phyloP scores from a whole-genome alignment of 257 asterid species.

The Fraxinus pennsylvanica region DNA sequence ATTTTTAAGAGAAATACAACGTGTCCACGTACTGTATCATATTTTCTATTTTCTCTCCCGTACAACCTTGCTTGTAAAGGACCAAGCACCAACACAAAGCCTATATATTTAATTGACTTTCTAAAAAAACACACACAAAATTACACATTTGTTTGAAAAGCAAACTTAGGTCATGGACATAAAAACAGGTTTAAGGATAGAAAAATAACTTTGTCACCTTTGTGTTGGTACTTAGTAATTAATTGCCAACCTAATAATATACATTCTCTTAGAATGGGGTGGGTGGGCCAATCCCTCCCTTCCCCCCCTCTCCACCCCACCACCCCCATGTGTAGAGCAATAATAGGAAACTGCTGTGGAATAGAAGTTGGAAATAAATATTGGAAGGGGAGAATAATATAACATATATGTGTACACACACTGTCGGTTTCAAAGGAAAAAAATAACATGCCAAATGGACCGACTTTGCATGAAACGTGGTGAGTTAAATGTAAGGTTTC shows the following conservation, averaged over 20 bases:
- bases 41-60: neutral
- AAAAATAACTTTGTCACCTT: slow-evolving; percentile 6
- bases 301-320: no score
- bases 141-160: neutral
- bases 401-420: neutral
- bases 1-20: neutral
- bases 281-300: no score
- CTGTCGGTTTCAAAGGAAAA: neutral
- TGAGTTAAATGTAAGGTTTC: neutral
- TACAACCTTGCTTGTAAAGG: neutral
- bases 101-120: neutral
- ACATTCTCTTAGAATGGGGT: neutral
- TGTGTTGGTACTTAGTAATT: neutral
- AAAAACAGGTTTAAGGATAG: neutral
- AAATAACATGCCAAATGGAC: neutral
- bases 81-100: neutral
- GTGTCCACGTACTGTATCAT: neutral
- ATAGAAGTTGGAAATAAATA: neutral
- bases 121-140: neutral
- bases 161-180: neutral
- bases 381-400: neutral
- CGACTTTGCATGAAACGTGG: slow-evolving; percentile 2
- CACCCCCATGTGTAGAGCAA: neutral
- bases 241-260: neutral
- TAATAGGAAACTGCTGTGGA: neutral